Evolutionary conservation across 2,329 filamentous ascomycete genomes (phyloP).

Genomic region (Paramyrothecium roridum): DNA sequence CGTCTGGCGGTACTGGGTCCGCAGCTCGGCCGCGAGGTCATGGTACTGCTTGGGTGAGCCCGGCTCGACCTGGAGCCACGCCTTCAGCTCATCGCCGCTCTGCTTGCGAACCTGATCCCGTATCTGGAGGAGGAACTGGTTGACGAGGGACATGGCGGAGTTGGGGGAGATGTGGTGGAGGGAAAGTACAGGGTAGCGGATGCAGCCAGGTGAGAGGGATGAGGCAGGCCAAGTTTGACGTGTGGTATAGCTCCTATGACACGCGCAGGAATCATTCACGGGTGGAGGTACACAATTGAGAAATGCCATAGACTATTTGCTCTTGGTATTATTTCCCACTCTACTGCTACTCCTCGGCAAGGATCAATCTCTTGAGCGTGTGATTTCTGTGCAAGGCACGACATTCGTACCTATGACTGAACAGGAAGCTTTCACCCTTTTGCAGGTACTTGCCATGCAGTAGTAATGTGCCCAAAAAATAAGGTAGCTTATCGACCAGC

Average conservation of each 20-base stretch:
- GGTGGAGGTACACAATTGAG: too few relatives aligned
- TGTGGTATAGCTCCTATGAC: not conserved
- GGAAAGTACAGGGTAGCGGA: not conserved
- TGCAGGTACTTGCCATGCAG: too few relatives aligned
- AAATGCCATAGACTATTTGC: too few relatives aligned
- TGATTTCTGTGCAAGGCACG: too few relatives aligned
- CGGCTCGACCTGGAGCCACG: constrained; percentile 74
- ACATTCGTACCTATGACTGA: too few relatives aligned
- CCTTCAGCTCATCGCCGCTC: constrained; percentile 63
- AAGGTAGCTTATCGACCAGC: too few relatives aligned
- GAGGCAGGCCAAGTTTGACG: not conserved
- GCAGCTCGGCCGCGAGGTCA: constrained; percentile 66
- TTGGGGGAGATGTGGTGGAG: not conserved
- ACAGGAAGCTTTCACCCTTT: too few relatives aligned
- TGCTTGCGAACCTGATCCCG: constrained; percentile 52
- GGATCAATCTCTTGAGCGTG: too few relatives aligned
- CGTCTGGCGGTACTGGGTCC: constrained; percentile 45
- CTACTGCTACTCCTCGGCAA: too few relatives aligned
- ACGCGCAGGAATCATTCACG: not conserved
- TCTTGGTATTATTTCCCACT: too few relatives aligned
- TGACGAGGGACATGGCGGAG: constrained; percentile 55
- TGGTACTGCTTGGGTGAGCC: constrained; percentile 65
- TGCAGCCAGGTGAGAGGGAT: not conserved
- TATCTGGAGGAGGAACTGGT: constrained; percentile 66
- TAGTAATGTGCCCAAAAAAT: too few relatives aligned